These are phyloP conservation scores for Trichoderma sp. DNA, from an alignment of 2,329 filamentous ascomycete genomes.

Conservation along the genomic window DNA sequence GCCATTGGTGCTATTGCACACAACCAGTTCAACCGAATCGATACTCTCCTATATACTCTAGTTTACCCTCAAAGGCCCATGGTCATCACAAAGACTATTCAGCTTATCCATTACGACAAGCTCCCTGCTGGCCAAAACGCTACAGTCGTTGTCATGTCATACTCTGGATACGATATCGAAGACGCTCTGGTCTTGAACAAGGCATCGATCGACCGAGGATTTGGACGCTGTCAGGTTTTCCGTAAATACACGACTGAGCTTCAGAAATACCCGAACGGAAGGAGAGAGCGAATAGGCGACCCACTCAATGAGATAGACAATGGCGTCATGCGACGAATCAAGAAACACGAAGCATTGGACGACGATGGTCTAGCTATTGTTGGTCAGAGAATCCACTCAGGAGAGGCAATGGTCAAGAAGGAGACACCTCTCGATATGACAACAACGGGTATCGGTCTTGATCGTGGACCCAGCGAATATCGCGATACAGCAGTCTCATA, in stretches of 20 bases:
- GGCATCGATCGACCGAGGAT: constrained; percentile 89
- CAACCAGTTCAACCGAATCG: constrained; percentile 96
- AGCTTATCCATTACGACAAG: constrained; percentile 95
- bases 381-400: constrained; percentile 72
- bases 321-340: constrained; percentile 58
- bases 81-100: constrained; percentile 95
- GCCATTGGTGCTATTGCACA: constrained; percentile 97
- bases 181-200: constrained; percentile 97
- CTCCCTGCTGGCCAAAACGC: constrained; percentile 95
- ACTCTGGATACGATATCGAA: constrained; percentile 98
- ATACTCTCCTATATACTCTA: constrained; percentile 92
- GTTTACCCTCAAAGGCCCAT: constrained; percentile 97
- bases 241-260: constrained; percentile 86
- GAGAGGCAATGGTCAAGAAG: constrained; percentile 90
- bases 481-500: constrained; percentile 73
- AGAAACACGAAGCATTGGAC: constrained; percentile 72
- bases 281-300: constrained; percentile 62
- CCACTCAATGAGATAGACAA: constrained; percentile 54
- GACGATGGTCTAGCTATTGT: constrained; percentile 87
- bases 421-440: constrained; percentile 76
- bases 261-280: constrained; percentile 85
- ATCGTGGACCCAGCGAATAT: constrained; percentile 61
- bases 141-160: constrained; percentile 98
- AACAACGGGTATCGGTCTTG: constrained; percentile 67
- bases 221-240: constrained; percentile 97